Evolutionary conservation across 345 rosid genomes (phyloP), one percentile per base, ranked within the genome.

Genomic region (Acer negundo): DNA sequence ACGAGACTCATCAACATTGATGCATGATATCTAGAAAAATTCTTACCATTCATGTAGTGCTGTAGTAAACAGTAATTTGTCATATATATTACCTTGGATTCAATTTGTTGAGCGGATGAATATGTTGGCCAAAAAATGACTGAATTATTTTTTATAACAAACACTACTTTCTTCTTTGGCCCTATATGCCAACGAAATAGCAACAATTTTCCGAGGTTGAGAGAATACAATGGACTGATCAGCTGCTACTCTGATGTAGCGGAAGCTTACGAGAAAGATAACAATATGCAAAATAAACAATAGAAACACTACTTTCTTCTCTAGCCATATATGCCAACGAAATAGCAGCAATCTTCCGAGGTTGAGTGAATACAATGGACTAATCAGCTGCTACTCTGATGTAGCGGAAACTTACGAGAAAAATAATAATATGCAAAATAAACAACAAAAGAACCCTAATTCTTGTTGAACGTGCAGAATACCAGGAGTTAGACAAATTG

Each of bases 1-100:
- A 87, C 93, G 97, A 69, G 98, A 97, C 88, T 93, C 97, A 28
- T 95, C 98, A 59, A 95, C 67, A 73, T 93, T 82, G 79, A 95
- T 83, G 63, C 93, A 93, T 7, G 97, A 95, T 86, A 95, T 81
- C 90, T 89, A 78, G 91, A 82, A 82, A 95, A 89, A 78, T 79
- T 80, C 84, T 81, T 80, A 77, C 91, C 95, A 64, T 80, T 86
- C 86, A 93, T 85, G 79, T 87, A 92, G 74, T 84, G 91, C 78
- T 87, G 98, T 82, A 93, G 82, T 67, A 95, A 89, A 72, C 92
- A 92, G 82, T 93, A 87, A 82, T 95, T 97, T 0, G 98, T 95
- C 93, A 88, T 92, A 81, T 80, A 95, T 42, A 87, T 83, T 71
- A 90, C 85, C 82, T 87, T 92, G 26, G 97, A 86, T 69, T 83